A percentile compares a stretch with the other conserved stretches of the same genome.
These are phyloP conservation scores for Xylaria sp. DNA, from an alignment of 2,329 filamentous ascomycete genomes.

Conservation along the genomic window DNA sequence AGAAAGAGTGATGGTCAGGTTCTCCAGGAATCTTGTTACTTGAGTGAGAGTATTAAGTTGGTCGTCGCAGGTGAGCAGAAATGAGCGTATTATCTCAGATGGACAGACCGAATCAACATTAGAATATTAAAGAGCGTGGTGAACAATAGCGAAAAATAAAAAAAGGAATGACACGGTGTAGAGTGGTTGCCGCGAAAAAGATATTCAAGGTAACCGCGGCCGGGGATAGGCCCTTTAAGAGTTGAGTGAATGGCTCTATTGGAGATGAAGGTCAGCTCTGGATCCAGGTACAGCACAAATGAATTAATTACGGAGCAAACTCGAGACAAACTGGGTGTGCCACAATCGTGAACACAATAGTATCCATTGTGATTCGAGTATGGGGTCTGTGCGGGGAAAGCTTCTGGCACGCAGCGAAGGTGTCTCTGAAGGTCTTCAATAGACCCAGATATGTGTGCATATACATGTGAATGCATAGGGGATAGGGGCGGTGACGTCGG, in stretches of 20 bases:
- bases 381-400: constrained; percentile 31
- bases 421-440: constrained; percentile 36
- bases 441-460: constrained; percentile 24
- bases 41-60: constrained; percentile 45
- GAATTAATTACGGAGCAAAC: constrained; percentile 29
- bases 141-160: constrained; percentile 48
- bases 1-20: constrained; percentile 56
- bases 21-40: constrained; percentile 57
- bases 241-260: constrained; percentile 46
- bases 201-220: constrained; percentile 44
- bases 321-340: constrained; percentile 36
- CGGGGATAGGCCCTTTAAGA: constrained; percentile 55
- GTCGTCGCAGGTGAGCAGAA: constrained; percentile 44
- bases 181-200: constrained; percentile 51
- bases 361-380: constrained; percentile 35
- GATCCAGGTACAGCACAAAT: constrained; percentile 30
- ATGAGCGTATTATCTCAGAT: constrained; percentile 52
- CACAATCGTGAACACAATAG: constrained; percentile 34
- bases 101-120: constrained; percentile 56
- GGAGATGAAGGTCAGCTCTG: constrained; percentile 35
- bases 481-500: constrained; percentile 34
- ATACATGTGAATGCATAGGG: constrained; percentile 31
- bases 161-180: constrained; percentile 64
- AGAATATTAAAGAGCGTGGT: constrained; percentile 65
- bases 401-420: constrained; percentile 37